These are phyloP conservation scores for Sonneratia caseolaris DNA, from an alignment of 345 rosid species.

Conservation along the genomic window DNA sequence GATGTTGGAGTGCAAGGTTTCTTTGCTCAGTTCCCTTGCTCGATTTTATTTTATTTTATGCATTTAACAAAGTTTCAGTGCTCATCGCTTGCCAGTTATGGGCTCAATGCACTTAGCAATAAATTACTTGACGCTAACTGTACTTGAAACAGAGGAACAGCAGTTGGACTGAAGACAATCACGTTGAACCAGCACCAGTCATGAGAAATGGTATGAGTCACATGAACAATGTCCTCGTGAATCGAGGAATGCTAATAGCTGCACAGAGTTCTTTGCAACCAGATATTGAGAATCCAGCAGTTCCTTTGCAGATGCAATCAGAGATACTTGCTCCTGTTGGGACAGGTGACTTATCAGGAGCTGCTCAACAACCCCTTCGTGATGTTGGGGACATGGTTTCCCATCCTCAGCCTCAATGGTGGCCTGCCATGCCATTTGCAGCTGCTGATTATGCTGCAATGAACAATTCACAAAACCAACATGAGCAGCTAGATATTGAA, in stretches of 20 bases:
- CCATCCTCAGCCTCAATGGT: slow-evolving; percentile 30
- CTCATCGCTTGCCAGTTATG: too few species aligned
- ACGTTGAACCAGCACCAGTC: slow-evolving; percentile 32
- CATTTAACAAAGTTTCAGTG: too few species aligned
- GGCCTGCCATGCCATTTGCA: slow-evolving; percentile 30
- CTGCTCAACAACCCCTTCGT: slow-evolving; percentile 25
- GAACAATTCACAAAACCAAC: slow-evolving; percentile 22
- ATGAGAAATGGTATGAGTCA: slow-evolving; percentile 34
- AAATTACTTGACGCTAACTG: not conserved
- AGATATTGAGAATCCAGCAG: slow-evolving; percentile 28
- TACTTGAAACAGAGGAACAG: slow-evolving; percentile 38
- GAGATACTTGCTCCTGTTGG: slow-evolving; percentile 25
- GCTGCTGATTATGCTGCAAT: slow-evolving; percentile 19
- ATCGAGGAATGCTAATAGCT: slow-evolving; percentile 28
- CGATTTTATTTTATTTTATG: not conserved
- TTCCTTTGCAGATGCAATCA: slow-evolving; percentile 25
- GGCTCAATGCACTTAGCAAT: too few species aligned
- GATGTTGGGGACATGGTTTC: slow-evolving; percentile 25
- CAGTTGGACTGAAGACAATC: slow-evolving; percentile 28
- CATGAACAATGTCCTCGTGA: slow-evolving; percentile 24
- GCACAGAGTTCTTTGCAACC: slow-evolving; percentile 30
- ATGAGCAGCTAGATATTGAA: slow-evolving; percentile 17
- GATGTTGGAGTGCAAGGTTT: not conserved
- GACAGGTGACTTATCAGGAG: slow-evolving; percentile 15
- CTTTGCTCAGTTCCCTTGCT: not conserved